Base-by-base conservation (phyloP, 192 early-diverging fungal species). In the Coemansia sp. region DNA sequence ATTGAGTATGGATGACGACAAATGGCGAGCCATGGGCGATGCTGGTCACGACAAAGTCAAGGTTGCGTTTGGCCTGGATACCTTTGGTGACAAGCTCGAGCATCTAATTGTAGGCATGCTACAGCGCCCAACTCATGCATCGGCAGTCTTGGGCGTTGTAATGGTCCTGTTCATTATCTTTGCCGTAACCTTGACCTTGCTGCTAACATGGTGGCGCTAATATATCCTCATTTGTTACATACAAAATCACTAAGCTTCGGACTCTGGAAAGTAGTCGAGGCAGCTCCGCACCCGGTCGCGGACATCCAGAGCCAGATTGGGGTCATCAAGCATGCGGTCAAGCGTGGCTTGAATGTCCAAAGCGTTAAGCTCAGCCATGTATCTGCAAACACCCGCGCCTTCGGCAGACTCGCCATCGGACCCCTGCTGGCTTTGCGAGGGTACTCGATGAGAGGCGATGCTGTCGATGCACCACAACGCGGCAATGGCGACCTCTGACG, bases 71-170 rank as follows among this genome's bases (percentile, higher is more conserved):
- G 85, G 88, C 0, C 73, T 92, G 37, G 77, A 76, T 3, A 81
- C 86, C 0, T 95, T 94, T 79, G 88, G 86, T 0, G 78, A 69
- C 60, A 83, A 88, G 62, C 77, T 97, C 50, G 92, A 95, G 44
- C 72, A 69, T 3, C 63, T 94, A 59, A 65, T 96, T 27, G 45
- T 57, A 0, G 72, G 79, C 42, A 73, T 89, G 53, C 70, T 69
- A 0, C 13, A 64, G 66, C 63, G 59, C 37, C 76, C 77, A 5
- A 53, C 65, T 19, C 27, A 59, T 2, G 62, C 68, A 11, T 77
- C 79, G 13, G 13, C 48, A 8, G 71, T 82, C 24, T 27, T 82
- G n/a, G 79, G 79, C 59, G 61, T 73, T 24, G 51, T 77, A 34
- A 51, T 77, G 64, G 68, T 72, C 16, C 51, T 73, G 53, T 77